These are phyloP conservation scores for Candida tunisiensis DNA, from an alignment of 1,139 yeast genomes.

Conservation along the genomic window DNA sequence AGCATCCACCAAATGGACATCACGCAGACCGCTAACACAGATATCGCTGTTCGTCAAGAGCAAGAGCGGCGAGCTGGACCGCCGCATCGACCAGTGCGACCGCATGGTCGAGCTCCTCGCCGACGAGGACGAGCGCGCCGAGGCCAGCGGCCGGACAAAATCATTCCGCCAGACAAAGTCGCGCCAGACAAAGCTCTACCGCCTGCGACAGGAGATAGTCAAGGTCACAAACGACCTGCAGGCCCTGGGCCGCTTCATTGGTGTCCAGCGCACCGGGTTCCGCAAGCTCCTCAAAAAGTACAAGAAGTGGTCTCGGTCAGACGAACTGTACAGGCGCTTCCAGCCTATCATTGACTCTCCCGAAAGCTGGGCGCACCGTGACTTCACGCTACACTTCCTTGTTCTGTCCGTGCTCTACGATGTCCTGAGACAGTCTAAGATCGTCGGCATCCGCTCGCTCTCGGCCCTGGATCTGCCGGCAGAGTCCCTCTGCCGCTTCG, in stretches of 20 bases:
- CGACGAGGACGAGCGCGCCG: slow-evolving; percentile 8
- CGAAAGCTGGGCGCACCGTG: slow-evolving; percentile 46
- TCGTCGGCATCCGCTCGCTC: slow-evolving; percentile 5
- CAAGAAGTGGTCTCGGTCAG: slow-evolving; percentile 36
- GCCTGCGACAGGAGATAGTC: slow-evolving; percentile 19
- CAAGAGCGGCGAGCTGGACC: slow-evolving; percentile 44
- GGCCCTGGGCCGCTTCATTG: slow-evolving; percentile 53
- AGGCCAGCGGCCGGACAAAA: too few species aligned
- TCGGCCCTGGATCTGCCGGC: slow-evolving; percentile 3
- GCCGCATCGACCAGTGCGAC: slow-evolving; percentile 25
- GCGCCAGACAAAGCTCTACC: slow-evolving; percentile 10
- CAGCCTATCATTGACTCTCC: slow-evolving; percentile 19
- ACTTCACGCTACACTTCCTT: slow-evolving; percentile 44
- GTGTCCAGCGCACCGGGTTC: slow-evolving; percentile 69
- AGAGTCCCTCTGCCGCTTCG: slow-evolving; percentile 17
- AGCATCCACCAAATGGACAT: too few species aligned
- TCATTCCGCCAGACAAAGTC: slow-evolving; percentile 14
- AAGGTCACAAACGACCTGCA: slow-evolving; percentile 45
- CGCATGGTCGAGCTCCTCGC: slow-evolving; percentile 19
- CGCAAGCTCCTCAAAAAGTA: slow-evolving; percentile 71
- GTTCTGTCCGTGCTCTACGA: slow-evolving; percentile 47
- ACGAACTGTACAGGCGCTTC: slow-evolving; percentile 15
- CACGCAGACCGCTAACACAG: too few species aligned
- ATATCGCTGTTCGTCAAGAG: slow-evolving; percentile 42
- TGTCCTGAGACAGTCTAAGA: slow-evolving; percentile 21